Conservation (phyloP, 176 grass and related monocot species). For the Alopecurus myosuroides region DNA sequence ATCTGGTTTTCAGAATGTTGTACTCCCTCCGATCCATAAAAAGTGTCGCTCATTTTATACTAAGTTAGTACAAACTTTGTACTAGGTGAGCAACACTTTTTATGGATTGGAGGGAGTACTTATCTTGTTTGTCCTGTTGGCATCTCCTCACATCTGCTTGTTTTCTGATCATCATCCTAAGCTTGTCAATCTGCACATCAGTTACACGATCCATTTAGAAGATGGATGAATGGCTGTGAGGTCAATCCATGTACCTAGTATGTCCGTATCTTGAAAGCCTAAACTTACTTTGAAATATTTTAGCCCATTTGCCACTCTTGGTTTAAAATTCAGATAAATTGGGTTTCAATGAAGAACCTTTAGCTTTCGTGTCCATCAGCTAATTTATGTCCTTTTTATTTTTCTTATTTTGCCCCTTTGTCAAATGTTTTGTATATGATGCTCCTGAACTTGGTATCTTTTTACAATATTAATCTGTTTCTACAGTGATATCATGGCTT, state of each 20-base stretch:
- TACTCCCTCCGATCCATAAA: no score
- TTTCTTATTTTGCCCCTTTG: background rate
- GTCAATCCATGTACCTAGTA: background rate
- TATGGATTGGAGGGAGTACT: no score
- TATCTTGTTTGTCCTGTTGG: background rate
- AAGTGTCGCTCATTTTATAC: no score
- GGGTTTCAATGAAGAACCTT: background rate
- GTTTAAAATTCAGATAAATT: background rate
- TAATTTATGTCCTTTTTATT: background rate
- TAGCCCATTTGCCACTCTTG: background rate
- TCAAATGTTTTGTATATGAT: background rate
- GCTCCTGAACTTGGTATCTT: background rate
- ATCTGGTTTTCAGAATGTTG: background rate
- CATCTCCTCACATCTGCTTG: background rate
- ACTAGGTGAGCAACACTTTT: no score
- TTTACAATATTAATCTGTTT: background rate
- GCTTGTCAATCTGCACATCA: background rate
- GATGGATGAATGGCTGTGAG: background rate
- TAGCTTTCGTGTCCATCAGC: background rate
- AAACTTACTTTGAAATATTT: background rate
- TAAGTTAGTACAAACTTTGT: no score
- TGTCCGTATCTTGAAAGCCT: background rate
- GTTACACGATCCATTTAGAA: conserved; percentile 15
- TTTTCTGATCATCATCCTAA: conserved; percentile 10
- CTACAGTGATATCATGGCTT: conserved; percentile 69